Conservation (phyloP, 164 flowering plant species). For the Paratinospora sagittata region DNA sequence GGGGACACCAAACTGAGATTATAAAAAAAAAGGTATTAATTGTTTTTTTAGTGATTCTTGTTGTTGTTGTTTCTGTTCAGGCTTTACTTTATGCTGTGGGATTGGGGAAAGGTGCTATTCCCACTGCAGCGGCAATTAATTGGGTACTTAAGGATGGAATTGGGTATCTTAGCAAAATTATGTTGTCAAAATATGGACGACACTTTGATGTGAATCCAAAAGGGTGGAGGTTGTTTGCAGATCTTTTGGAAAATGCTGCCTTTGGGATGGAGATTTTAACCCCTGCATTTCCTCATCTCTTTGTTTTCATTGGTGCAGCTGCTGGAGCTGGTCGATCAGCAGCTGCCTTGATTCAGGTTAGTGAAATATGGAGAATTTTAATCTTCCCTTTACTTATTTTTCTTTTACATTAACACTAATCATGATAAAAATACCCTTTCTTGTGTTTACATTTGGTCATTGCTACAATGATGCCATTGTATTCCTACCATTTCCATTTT, state of each 20-base stretch:
- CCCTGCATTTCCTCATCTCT: conserved; percentile 88
- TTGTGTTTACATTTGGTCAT: no score
- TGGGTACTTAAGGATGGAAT: conserved; percentile 99
- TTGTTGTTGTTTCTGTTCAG: conserved; percentile 28
- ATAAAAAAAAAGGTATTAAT: no score
- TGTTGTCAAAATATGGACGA: conserved; percentile 84
- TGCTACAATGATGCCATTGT: no score
- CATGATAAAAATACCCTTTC: neutral
- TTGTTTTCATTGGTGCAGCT: conserved; percentile 77
- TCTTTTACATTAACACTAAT: neutral
- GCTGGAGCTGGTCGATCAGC: conserved; percentile 98
- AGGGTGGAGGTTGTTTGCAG: conserved; percentile 98
- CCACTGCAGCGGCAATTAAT: conserved; percentile 92
- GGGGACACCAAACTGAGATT: no score
- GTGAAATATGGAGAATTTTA: neutral
- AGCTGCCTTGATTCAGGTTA: conserved; percentile 89
- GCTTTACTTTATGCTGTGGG: conserved; percentile 96
- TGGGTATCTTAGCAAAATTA: conserved; percentile 89
- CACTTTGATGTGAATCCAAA: conserved; percentile 98
- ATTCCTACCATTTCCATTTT: neutral
- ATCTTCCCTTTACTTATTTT: neutral
- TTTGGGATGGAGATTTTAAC: conserved; percentile 93
- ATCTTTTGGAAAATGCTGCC: conserved; percentile 88
- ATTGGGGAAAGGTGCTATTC: conserved; percentile 95
- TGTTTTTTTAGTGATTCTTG: neutral